phyloP scores from a whole-genome alignment of 495 filamentous ascomycete species.

The Penicillium herquei region DNA sequence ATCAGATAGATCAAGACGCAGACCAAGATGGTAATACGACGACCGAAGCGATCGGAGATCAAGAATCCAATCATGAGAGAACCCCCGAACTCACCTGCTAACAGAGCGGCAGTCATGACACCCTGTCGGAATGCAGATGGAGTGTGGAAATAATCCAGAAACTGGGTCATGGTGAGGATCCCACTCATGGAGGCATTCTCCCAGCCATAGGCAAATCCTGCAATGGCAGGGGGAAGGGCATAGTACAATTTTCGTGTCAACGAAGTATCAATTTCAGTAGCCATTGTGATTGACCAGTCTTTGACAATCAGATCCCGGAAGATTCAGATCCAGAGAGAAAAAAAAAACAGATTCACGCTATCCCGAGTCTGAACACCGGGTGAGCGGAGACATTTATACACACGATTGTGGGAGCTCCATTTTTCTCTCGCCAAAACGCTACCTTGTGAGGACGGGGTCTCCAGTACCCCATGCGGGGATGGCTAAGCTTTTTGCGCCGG shows the following conservation, averaged over 20 bases:
- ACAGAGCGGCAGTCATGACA: not conserved
- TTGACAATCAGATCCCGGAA: not conserved
- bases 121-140: slow-evolving; percentile 1
- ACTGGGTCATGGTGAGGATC: slow-evolving; percentile 1
- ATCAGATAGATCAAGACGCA: not conserved
- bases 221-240: not conserved
- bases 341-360: too few relatives aligned
- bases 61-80: not conserved
- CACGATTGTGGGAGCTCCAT: not conserved
- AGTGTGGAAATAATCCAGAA: not conserved
- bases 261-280: slow-evolving; percentile 1
- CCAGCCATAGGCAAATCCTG: not conserved
- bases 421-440: not conserved
- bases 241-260: not conserved
- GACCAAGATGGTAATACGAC: slow-evolving; percentile 1
- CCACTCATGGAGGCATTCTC: slow-evolving; percentile 3
- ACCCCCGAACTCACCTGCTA: not conserved
- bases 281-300: not conserved
- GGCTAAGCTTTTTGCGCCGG: slow-evolving; percentile 2
- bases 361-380: not conserved
- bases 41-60: slow-evolving; percentile 1
- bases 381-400: not conserved
- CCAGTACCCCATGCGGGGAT: not conserved
- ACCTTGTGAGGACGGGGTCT: not conserved
- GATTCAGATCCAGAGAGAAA: not conserved